phyloP scores from a whole-genome alignment of 768 basidiomycete genomes.

The Lentinula detonsa region DNA sequence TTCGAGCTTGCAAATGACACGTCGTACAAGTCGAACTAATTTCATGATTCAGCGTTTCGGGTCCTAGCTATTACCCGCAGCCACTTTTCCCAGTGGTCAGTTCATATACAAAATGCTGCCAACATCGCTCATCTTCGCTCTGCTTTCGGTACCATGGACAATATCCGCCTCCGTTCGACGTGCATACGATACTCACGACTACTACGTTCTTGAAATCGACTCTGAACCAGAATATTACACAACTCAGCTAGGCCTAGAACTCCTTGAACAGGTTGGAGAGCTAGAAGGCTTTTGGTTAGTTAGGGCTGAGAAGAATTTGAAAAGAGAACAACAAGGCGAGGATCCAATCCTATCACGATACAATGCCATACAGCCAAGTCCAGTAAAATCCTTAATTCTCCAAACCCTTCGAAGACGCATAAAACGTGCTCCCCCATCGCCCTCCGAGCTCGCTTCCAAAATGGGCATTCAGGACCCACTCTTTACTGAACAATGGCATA shows the following conservation, averaged over 20 bases:
- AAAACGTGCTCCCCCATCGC: slow-evolving; percentile 68
- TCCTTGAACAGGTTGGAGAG: slow-evolving; percentile 86
- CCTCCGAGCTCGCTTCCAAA: slow-evolving; percentile 46
- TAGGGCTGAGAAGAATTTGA: slow-evolving; percentile 39
- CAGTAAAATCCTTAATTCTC: slow-evolving; percentile 47
- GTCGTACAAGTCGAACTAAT: not conserved
- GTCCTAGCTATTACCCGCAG: not conserved
- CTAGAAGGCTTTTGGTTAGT: slow-evolving; percentile 84
- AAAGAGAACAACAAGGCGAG: slow-evolving; percentile 22
- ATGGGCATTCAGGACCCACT: slow-evolving; percentile 77
- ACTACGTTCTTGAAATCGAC: slow-evolving; percentile 75
- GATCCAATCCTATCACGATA: slow-evolving; percentile 49
- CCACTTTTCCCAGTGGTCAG: not conserved
- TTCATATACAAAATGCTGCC: not conserved
- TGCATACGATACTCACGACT: slow-evolving; percentile 59
- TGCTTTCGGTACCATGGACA: not conserved
- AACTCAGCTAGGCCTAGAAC: slow-evolving; percentile 61
- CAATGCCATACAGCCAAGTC: slow-evolving; percentile 41
- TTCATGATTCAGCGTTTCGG: not conserved
- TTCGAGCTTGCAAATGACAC: not conserved
- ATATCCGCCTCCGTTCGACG: not conserved
- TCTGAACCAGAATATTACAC: slow-evolving; percentile 40
- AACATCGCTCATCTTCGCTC: not conserved
- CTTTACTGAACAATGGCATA: slow-evolving; percentile 90
- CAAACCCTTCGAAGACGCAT: slow-evolving; percentile 60